Evolutionary conservation across 306 rosid species (phyloP).

Genomic region (Senna tora): DNA sequence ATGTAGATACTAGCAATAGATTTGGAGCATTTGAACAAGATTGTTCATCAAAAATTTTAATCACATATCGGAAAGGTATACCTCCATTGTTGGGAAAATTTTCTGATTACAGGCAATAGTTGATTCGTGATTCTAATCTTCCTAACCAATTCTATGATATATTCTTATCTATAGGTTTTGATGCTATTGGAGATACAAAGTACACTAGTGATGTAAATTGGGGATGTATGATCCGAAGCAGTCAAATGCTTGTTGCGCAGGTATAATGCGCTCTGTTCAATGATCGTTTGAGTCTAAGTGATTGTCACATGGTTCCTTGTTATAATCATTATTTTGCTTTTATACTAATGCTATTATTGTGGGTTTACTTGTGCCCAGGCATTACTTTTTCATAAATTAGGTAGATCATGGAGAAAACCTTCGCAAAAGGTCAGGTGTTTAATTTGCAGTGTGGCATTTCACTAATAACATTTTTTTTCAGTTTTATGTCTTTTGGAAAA

Average conservation of each 20-base stretch:
- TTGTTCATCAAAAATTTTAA: conserved; percentile 75
- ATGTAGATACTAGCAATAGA: conserved; percentile 49
- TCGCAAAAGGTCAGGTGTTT: conserved; percentile 64
- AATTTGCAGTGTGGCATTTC: conserved; percentile 30
- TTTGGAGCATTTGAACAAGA: conserved; percentile 72
- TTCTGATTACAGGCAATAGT: conserved; percentile 17
- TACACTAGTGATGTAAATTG: conserved; percentile 90
- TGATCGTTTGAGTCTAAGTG: conserved; percentile 18
- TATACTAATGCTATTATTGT: conserved; percentile 23
- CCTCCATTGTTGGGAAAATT: conserved; percentile 23
- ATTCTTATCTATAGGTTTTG: conserved; percentile 61
- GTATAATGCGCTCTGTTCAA: conserved; percentile 42
- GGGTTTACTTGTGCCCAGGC: conserved; percentile 57
- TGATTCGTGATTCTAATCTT: conserved; percentile 7
- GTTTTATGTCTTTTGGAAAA: conserved; percentile 14
- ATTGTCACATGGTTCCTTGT: conserved; percentile 21
- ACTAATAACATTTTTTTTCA: conserved; percentile 6
- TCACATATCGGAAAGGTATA: conserved; percentile 92
- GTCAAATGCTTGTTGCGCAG: conserved; percentile 99
- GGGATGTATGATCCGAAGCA: conserved; percentile 99
- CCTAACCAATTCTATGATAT: conserved; percentile 29
- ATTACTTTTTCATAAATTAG: conserved; percentile 78
- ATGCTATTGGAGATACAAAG: conserved; percentile 76
- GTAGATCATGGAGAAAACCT: conserved; percentile 86
- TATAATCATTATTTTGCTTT: conserved; percentile 14